These are phyloP conservation scores for barley (Hordeum vulgare) DNA, from an alignment of 176 grass and related monocot species.

Conservation along the genomic window DNA sequence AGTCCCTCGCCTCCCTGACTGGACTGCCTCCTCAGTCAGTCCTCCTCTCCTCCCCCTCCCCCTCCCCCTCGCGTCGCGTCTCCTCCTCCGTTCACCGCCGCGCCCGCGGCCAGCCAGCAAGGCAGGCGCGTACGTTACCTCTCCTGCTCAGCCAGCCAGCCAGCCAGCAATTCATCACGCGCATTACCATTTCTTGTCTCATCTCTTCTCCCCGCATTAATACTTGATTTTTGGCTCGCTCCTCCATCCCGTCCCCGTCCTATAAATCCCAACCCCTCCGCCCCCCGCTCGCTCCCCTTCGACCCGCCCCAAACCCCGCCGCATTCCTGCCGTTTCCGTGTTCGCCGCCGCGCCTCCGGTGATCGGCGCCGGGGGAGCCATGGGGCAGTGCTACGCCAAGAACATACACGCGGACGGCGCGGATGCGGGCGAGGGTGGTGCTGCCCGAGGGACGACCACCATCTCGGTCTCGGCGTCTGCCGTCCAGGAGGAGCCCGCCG, in stretches of 20 bases:
- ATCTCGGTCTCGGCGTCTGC: conserved; percentile 36
- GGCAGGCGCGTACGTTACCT: conserved; percentile 19
- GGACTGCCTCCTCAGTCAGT: not conserved
- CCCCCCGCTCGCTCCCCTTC: not conserved
- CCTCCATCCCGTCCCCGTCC: not conserved
- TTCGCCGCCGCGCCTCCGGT: conserved; percentile 6
- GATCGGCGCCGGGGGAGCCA: conserved; percentile 29
- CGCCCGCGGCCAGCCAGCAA: not conserved
- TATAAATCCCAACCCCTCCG: conserved; percentile 34
- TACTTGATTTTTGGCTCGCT: conserved; percentile 2
- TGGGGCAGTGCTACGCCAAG: conserved; percentile 95
- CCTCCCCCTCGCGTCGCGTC: not conserved
- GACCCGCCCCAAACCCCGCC: conserved; percentile 8
- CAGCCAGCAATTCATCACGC: not conserved
- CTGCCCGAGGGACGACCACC: conserved; percentile 3
- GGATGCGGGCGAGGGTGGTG: conserved; percentile 1
- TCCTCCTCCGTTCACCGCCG: not conserved
- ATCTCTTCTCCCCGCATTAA: not conserved
- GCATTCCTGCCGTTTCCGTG: conserved; percentile 2
- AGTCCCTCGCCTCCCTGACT: not conserved
- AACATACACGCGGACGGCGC: conserved; percentile 41
- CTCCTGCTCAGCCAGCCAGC: not conserved
- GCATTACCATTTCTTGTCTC: not conserved
- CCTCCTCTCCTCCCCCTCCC: too few species aligned
- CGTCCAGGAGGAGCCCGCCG: not conserved